These are phyloP conservation scores for Cystobasidium slooffiae DNA, from an alignment of 1,284 basidiomycete genomes.

Conservation along the genomic window DNA sequence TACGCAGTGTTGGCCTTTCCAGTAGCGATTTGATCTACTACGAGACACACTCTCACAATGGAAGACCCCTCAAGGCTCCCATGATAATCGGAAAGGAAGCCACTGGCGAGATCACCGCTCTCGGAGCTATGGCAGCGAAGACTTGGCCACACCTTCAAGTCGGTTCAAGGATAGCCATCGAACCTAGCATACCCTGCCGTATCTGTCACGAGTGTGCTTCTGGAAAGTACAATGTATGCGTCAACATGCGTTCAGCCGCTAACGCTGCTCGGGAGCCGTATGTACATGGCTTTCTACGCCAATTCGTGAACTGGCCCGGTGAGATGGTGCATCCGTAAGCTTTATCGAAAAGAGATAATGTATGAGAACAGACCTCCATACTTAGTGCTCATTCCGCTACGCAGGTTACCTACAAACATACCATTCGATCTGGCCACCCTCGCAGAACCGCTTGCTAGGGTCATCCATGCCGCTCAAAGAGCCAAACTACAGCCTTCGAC, in stretches of 20 bases:
- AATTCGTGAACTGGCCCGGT: conserved; percentile 31
- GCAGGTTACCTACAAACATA: conserved; percentile 25
- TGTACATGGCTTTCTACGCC: conserved; percentile 35
- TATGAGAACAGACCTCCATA: not conserved
- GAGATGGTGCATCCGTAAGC: conserved; percentile 37
- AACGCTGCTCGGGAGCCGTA: conserved; percentile 17
- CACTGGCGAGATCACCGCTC: conserved; percentile 23
- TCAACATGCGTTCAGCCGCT: conserved; percentile 21
- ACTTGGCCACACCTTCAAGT: conserved; percentile 19
- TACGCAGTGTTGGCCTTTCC: conserved; percentile 25
- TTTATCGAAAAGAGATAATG: not conserved
- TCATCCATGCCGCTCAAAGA: conserved; percentile 15
- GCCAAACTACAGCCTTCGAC: conserved; percentile 31
- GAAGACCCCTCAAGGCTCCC: not conserved
- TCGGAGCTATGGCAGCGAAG: not conserved
- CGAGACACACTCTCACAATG: not conserved
- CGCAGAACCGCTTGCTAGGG: conserved; percentile 23
- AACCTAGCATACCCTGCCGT: conserved; percentile 35
- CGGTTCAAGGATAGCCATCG: conserved; percentile 20
- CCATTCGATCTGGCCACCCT: conserved; percentile 19
- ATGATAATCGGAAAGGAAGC: conserved; percentile 27
- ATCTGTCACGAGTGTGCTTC: conserved; percentile 29
- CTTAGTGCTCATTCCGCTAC: not conserved
- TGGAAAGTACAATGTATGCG: conserved; percentile 37
- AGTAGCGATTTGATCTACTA: conserved; percentile 23